Evolutionary conservation across 176 grass and related monocot species (phyloP), one percentile per base, ranked within the genome.

Genomic region (Avena sativa): DNA sequence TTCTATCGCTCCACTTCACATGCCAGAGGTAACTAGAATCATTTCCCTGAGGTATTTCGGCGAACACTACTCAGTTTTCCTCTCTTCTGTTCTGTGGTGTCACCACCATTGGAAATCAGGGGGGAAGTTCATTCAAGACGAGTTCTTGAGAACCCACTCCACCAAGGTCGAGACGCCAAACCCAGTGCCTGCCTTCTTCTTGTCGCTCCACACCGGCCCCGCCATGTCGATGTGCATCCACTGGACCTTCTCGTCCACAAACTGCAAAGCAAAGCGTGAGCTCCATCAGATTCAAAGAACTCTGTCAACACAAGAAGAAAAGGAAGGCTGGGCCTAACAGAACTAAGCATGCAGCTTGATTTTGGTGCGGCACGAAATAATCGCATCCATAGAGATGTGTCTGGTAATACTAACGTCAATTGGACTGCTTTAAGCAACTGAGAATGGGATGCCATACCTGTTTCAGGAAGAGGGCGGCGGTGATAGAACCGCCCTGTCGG

Each of bases 151-250:
- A 88, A 98, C 97, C 97, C 97, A 98, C 84, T 98, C 94, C 38
- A 94, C 92, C 85, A 98, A 74, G 65, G 97, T 98, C 49, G 97
- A 96, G 5, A 96, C 97, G 3, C 97, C 97, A 20, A 98, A 98
- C 4, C 97, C 97, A 11, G 94, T 98, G 34, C 87, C 94, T 0
- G 90, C 50, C 5, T 90, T 90, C 88, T 98, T 98, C 90, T 94
- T 98, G 55, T 98, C 88, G 64, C 79, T 96, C 94, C 97, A 96
- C 76, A 98, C 97, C 10, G 97, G 97, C 49, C 97, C 97, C 0
- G 94, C 97, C 97, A 98, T 98, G 62, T 98, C 97, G 15, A 98
- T 98, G 89, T 98, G 97, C 89, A 98, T 86, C 97, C 97, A 98
- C 85, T 98, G 93, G 9, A 98, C 97, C 78, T 98, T 98, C 89